phyloP scores from a whole-genome alignment of 1,284 basidiomycete genomes.

The Xerocomus minutiporus region DNA sequence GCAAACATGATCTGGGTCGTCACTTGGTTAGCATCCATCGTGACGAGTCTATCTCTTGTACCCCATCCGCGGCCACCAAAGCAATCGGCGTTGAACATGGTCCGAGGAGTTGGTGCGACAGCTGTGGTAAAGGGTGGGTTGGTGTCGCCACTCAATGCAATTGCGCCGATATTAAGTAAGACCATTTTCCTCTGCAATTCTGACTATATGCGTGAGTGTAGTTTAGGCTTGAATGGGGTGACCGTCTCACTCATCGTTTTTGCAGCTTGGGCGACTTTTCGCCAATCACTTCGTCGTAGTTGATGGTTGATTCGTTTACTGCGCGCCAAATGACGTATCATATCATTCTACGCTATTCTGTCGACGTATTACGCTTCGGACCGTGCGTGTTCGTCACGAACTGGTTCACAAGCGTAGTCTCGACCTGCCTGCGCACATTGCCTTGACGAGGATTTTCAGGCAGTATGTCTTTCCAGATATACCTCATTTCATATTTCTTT shows the following conservation, averaged over 20 bases:
- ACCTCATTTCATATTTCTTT: constrained; percentile 6
- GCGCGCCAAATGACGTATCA: constrained; percentile 27
- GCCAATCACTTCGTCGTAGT: constrained; percentile 35
- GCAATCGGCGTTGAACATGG: constrained; percentile 61
- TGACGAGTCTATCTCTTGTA: constrained; percentile 49
- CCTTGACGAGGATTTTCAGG: constrained; percentile 34
- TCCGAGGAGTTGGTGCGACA: constrained; percentile 63
- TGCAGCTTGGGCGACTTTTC: constrained; percentile 31
- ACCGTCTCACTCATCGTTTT: constrained; percentile 5
- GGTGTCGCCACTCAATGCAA: constrained; percentile 54
- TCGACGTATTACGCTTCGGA: constrained; percentile 60
- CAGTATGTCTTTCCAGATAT: constrained; percentile 18
- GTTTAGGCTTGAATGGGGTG: background rate
- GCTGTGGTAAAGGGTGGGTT: constrained; percentile 67
- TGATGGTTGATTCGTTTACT: constrained; percentile 40
- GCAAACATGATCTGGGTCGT: constrained; percentile 85
- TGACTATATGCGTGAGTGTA: constrained; percentile 25
- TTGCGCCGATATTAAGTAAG: constrained; percentile 65
- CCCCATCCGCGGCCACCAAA: constrained; percentile 39
- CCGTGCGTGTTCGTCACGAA: constrained; percentile 45
- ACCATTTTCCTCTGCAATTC: constrained; percentile 1
- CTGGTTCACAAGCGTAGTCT: constrained; percentile 61
- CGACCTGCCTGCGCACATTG: constrained; percentile 34
- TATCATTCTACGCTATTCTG: constrained; percentile 42
- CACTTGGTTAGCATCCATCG: constrained; percentile 84